Base-by-base conservation (phyloP, 2,329 filamentous ascomycete genomes). In the Aspergillus pseudonomiae region DNA sequence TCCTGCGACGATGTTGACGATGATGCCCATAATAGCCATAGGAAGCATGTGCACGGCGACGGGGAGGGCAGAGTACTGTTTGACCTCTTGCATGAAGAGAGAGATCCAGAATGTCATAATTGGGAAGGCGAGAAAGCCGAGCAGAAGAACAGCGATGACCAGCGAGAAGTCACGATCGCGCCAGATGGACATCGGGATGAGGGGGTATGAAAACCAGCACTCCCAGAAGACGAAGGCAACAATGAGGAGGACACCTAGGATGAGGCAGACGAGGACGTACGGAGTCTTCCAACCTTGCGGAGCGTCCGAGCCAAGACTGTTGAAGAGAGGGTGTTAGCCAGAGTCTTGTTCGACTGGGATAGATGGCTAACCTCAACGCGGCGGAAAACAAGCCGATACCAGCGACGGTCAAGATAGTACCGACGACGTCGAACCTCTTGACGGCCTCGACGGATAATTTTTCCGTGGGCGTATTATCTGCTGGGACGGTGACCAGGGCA, bases 311-410 rank as follows among this genome's bases (percentile, higher is more conserved):
- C 81, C 82, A 10, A 83, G 75, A 71, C 79, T 80, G 62, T 28
- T 24, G 21, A 10, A n/a, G 10, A 3, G 1, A 46, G 7, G 12
- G n/a, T 45, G 54, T 39, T 41, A 39, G 36, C 24, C 36, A 28
- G 21, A 24, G 28, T 7, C 19, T 10, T 43, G 2, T 16, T 57
- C 12, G 6, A 12, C 12, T 26, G 14, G 50, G 43, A 45, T 6
- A 21, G 48, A 7, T 53, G 43, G 43, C 43, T 24, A 14, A 56
- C 79, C 82, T 74, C 73, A 86, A 81, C 82, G 85, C 85, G 26
- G 86, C 86, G 16, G 86, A 88, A 70, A 90, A 86, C 80, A 88
- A 82, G 4, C 86, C 88, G 63, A 89, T 88, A 0, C 89, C 88
- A n/a, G 85, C 80, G 39, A 91, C 82, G 4, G 88, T 87, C 64